These are phyloP conservation scores for Friedmanniomyces simplex DNA, from an alignment of 495 filamentous ascomycete species.

Conservation along the genomic window DNA sequence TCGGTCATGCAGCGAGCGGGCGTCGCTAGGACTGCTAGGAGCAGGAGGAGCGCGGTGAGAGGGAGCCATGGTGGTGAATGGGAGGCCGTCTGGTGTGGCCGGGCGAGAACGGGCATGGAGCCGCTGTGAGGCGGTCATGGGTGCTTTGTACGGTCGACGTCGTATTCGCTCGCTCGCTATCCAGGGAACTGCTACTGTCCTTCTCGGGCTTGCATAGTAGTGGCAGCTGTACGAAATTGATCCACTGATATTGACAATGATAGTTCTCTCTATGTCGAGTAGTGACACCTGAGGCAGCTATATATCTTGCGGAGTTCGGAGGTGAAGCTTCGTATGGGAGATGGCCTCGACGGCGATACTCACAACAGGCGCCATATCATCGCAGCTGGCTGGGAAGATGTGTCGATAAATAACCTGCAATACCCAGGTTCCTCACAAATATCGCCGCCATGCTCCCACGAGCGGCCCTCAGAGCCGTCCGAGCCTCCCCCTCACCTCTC, in stretches of 20 bases:
- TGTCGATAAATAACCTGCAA: background rate
- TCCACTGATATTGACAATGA: too few relatives aligned
- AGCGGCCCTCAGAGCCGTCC: slow-evolving; percentile 14
- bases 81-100: background rate
- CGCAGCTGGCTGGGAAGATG: background rate
- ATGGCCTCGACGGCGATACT: background rate
- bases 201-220: too few relatives aligned
- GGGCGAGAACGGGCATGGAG: slow-evolving; percentile 4
- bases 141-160: background rate
- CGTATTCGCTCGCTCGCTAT: too few relatives aligned
- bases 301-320: background rate
- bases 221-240: too few relatives aligned
- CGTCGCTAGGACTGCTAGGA: slow-evolving; percentile 4
- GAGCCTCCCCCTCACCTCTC: background rate
- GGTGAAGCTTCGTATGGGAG: background rate
- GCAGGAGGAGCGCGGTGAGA: background rate
- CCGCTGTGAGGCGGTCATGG: background rate
- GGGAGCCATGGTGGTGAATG: slow-evolving; percentile 2
- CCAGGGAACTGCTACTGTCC: too few relatives aligned
- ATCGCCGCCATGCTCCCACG: slow-evolving; percentile 13
- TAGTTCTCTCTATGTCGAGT: too few relatives aligned
- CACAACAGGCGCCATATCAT: background rate
- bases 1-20: slow-evolving; percentile 30
- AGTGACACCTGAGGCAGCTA: background rate
- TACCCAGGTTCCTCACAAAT: background rate